phyloP scores from a whole-genome alignment of 169 alveolate species.

The Plasmodium cynomolgi region DNA sequence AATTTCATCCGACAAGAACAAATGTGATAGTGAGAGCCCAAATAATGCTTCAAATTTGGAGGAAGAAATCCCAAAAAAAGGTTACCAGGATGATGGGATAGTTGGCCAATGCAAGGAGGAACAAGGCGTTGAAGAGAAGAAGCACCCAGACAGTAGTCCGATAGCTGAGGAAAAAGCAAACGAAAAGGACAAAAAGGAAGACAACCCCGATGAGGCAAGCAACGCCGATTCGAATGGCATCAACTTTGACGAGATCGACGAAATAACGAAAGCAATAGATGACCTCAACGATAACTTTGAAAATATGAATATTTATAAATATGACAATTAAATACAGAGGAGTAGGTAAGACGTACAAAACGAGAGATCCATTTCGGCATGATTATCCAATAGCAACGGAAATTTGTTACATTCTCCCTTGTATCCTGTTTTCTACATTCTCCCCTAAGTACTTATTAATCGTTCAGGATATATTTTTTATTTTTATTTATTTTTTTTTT shows the following conservation, averaged over 20 bases:
- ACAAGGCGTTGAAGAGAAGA: neutral
- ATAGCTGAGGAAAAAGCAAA: neutral
- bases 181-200: neutral
- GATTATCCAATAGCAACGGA: neutral
- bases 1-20: neutral
- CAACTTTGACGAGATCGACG: constrained; percentile 67
- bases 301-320: constrained; percentile 71
- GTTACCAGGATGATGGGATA: neutral
- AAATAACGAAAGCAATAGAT: constrained; percentile 68
- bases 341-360: neutral
- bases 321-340: constrained; percentile 15
- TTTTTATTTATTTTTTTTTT: neutral
- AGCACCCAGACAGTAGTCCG: neutral
- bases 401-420: neutral
- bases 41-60: neutral
- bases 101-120: neutral
- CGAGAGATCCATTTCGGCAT: neutral
- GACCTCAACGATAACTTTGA: constrained; percentile 62
- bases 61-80: neutral
- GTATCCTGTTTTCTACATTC: neutral
- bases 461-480: neutral
- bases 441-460: neutral
- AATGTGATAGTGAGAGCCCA: neutral
- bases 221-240: constrained; percentile 42
- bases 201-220: neutral